phyloP scores from a whole-genome alignment of 257 asterid genomes.

The Capsicum chinense region DNA sequence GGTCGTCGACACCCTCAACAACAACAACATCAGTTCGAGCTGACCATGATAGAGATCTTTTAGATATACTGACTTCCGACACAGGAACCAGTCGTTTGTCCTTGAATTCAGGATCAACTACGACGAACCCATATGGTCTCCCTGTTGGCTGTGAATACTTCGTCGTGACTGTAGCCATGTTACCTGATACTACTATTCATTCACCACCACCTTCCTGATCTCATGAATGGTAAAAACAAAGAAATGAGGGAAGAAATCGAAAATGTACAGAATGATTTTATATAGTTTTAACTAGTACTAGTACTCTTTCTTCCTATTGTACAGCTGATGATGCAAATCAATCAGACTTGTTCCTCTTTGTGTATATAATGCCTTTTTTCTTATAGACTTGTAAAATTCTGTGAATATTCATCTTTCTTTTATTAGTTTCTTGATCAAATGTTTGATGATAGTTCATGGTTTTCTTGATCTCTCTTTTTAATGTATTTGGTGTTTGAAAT shows the following conservation, averaged over 20 bases:
- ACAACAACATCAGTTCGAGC: conserved; percentile 37
- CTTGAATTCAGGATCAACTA: conserved; percentile 46
- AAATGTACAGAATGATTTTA: conserved; percentile 52
- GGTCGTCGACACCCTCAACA: conserved; percentile 44
- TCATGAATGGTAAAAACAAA: conserved; percentile 52
- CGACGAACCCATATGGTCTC: conserved; percentile 57
- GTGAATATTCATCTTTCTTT: conserved; percentile 22
- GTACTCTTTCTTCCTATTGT: conserved; percentile 28
- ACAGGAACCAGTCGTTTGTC: conserved; percentile 48
- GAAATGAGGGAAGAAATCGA: conserved; percentile 82
- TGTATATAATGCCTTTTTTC: conserved; percentile 8
- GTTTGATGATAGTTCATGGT: neutral
- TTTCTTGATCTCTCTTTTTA: neutral
- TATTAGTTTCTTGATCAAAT: neutral
- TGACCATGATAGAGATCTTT: conserved; percentile 47
- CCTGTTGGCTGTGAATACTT: conserved; percentile 88
- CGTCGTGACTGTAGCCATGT: conserved; percentile 87
- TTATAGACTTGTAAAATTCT: conserved; percentile 27
- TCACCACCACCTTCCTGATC: conserved; percentile 88
- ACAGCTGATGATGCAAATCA: conserved; percentile 31
- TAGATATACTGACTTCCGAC: conserved; percentile 51
- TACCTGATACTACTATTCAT: conserved; percentile 78
- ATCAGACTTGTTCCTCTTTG: conserved; percentile 23
- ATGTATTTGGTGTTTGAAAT: neutral
- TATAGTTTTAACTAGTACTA: conserved; percentile 25